phyloP scores from a whole-genome alignment of 495 filamentous ascomycete species.

The Aspergillus affinis region DNA sequence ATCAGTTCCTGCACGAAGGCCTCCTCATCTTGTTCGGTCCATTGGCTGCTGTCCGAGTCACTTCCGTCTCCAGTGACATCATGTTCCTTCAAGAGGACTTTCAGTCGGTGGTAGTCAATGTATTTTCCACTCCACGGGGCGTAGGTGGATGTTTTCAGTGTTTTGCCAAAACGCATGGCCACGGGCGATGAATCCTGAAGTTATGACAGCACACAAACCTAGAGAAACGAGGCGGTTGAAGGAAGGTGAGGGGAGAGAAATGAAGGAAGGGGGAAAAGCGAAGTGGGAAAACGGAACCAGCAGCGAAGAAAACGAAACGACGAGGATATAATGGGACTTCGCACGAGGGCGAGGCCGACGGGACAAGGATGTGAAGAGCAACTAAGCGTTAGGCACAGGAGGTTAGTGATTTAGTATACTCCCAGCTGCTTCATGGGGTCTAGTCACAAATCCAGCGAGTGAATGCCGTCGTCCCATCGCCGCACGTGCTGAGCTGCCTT shows the following conservation, averaged over 20 bases:
- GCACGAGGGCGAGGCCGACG: no score
- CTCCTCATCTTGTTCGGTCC: constrained; percentile 96
- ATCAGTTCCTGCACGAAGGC: constrained; percentile 91
- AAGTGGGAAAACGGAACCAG: constrained; percentile 5
- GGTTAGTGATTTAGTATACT: background rate
- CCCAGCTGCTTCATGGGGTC: no score
- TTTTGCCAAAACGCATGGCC: constrained; percentile 91
- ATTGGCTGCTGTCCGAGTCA: constrained; percentile 54
- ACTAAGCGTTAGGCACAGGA: background rate
- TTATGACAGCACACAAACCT: background rate
- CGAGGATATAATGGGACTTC: background rate
- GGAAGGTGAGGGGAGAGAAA: background rate
- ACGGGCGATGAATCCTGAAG: constrained; percentile 11
- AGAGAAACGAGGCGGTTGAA: background rate
- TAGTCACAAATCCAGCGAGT: background rate
- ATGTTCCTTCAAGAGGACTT: constrained; percentile 76
- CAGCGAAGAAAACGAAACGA: constrained; percentile 1
- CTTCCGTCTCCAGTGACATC: constrained; percentile 49
- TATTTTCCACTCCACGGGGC: constrained; percentile 89
- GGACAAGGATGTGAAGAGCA: background rate
- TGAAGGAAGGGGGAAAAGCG: constrained; percentile 1
- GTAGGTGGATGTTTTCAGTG: constrained; percentile 75
- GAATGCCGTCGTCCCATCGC: constrained; percentile 9
- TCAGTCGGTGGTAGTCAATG: constrained; percentile 92
- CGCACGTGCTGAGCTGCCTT: constrained; percentile 16